These are phyloP conservation scores for Aspergillus jensenii DNA, from an alignment of 2,329 filamentous ascomycete species.

Conservation along the genomic window DNA sequence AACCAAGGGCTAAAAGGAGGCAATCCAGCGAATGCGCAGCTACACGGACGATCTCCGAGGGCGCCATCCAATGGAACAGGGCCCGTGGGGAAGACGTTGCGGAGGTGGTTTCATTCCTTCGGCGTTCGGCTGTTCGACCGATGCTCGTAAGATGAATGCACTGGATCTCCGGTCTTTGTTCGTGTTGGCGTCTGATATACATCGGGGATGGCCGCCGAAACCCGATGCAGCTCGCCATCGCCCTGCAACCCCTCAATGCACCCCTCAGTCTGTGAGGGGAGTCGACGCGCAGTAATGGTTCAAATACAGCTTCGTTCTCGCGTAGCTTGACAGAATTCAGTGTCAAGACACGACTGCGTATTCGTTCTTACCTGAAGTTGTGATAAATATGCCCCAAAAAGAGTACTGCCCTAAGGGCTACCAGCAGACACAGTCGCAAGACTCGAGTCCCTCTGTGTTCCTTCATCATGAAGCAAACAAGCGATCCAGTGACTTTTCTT, in stretches of 20 bases:
- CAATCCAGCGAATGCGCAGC: background rate
- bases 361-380: too few species aligned
- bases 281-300: background rate
- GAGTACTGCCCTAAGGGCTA: conserved; percentile 45
- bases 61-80: conserved; percentile 15
- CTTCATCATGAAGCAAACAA: conserved; percentile 44
- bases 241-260: background rate
- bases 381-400: conserved; percentile 47
- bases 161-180: too few species aligned
- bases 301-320: conserved; percentile 9
- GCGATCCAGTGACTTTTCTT: conserved; percentile 57
- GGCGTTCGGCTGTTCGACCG: conserved; percentile 23
- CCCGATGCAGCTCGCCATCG: conserved; percentile 16
- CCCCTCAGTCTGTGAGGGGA: background rate
- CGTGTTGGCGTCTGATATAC: background rate
- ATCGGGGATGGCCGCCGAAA: conserved; percentile 33
- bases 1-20: background rate
- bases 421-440: conserved; percentile 28
- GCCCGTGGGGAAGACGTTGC: background rate
- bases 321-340: background rate
- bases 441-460: conserved; percentile 31
- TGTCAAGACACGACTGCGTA: too few species aligned
- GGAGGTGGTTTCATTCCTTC: conserved; percentile 4
- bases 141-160: background rate
- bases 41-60: conserved; percentile 21